phyloP scores from a whole-genome alignment of 805 yeast genomes.

The Candida montana region DNA sequence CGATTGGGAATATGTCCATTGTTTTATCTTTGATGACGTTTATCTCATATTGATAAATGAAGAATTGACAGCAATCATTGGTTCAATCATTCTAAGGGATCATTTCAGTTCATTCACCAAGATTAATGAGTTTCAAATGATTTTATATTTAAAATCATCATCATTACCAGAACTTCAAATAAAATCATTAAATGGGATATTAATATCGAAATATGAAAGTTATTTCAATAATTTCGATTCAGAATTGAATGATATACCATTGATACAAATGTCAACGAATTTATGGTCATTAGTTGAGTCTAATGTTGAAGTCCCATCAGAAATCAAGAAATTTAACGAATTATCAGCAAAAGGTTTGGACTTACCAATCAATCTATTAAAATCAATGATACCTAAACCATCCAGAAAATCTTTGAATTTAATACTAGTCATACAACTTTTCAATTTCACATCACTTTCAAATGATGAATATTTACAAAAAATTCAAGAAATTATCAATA shows the following conservation, averaged over 20 bases:
- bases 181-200: constrained; percentile 26
- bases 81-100: constrained; percentile 33
- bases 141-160: constrained; percentile 35
- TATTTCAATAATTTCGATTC: constrained; percentile 15
- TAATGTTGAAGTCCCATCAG: constrained; percentile 31
- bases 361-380: constrained; percentile 35
- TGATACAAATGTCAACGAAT: constrained; percentile 46
- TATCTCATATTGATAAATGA: constrained; percentile 24
- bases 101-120: constrained; percentile 31
- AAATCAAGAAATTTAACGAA: constrained; percentile 33
- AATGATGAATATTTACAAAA: constrained; percentile 26
- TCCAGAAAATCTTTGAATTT: constrained; percentile 36
- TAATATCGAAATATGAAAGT: constrained; percentile 39
- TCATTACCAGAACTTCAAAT: constrained; percentile 40
- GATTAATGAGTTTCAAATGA: constrained; percentile 23
- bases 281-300: constrained; percentile 40
- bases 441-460: constrained; percentile 25
- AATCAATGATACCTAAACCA: constrained; percentile 36
- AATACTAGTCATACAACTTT: constrained; percentile 37
- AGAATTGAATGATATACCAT: constrained; percentile 21
- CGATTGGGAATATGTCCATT: constrained; percentile 35
- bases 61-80: constrained; percentile 28
- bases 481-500: constrained; percentile 24
- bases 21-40: constrained; percentile 30
- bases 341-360: constrained; percentile 34